Evolutionary conservation across 768 basidiomycete genomes (phyloP).

Genomic region (Hysterangium stoloniferum): DNA sequence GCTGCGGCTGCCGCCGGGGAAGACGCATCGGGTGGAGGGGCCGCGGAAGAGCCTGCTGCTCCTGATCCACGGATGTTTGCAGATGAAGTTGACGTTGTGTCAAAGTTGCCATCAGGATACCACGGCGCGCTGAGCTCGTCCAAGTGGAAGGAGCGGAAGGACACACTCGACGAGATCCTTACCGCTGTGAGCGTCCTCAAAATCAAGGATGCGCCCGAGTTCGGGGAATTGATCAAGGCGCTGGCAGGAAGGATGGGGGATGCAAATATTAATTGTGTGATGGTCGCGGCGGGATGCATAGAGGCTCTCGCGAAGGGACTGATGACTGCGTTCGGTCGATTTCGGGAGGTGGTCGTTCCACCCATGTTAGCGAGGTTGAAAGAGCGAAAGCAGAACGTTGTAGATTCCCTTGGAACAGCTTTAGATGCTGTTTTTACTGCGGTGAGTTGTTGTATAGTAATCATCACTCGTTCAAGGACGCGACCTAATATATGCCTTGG

Average conservation of each 20-base stretch:
- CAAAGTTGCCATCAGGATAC: constrained; percentile 69
- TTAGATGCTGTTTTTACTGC: constrained; percentile 83
- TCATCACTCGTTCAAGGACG: constrained; percentile 4
- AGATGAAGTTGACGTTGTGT: constrained; percentile 72
- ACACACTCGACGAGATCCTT: constrained; percentile 77
- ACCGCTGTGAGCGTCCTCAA: constrained; percentile 63
- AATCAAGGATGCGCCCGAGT: constrained; percentile 73
- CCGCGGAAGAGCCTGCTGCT: constrained; percentile 44
- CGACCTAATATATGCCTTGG: constrained; percentile 11
- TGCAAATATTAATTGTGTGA: constrained; percentile 93
- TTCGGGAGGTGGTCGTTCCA: constrained; percentile 63
- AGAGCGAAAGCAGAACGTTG: constrained; percentile 86
- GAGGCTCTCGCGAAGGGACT: constrained; percentile 83
- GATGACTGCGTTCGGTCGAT: constrained; percentile 62
- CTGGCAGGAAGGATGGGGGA: constrained; percentile 82
- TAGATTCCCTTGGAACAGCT: constrained; percentile 80
- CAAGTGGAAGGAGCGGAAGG: constrained; percentile 98
- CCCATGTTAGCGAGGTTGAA: constrained; percentile 85
- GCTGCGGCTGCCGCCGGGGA: constrained; percentile 37
- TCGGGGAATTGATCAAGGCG: constrained; percentile 67
- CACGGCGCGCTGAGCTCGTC: constrained; percentile 73
- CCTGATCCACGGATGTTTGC: constrained; percentile 75
- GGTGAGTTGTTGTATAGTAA: constrained; percentile 39
- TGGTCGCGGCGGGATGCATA: constrained; percentile 75
- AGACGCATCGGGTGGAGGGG: constrained; percentile 23